A percentile compares a stretch with the other conserved stretches of the same genome.
phyloP scores from a whole-genome alignment of 768 basidiomycete species.

The Hortiboletus campestris region DNA sequence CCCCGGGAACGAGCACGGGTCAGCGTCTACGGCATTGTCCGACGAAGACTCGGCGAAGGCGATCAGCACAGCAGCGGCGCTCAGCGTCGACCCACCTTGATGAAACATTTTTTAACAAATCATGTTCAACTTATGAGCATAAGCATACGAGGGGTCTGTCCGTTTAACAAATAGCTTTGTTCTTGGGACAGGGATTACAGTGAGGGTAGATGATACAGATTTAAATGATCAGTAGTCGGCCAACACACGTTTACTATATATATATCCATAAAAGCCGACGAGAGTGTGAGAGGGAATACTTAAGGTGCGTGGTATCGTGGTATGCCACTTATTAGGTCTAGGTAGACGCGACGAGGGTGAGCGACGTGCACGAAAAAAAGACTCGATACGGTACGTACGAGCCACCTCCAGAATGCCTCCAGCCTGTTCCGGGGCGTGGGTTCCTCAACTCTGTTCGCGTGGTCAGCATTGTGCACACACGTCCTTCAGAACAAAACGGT shows the following conservation, averaged over 20 bases:
- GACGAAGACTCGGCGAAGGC: conserved; percentile 19
- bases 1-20: background rate
- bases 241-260: background rate
- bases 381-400: conserved; percentile 13
- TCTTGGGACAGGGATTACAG: background rate
- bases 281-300: background rate
- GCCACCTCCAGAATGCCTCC: conserved; percentile 30
- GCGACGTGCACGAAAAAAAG: background rate
- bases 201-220: background rate
- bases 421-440: conserved; percentile 25
- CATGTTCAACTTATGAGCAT: background rate
- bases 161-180: too few relatives aligned
- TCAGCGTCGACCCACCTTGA: too few relatives aligned
- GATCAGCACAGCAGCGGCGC: too few relatives aligned
- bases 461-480: background rate
- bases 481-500: background rate
- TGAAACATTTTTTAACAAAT: too few relatives aligned
- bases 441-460: conserved; percentile 23
- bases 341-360: background rate
- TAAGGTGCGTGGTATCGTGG: background rate
- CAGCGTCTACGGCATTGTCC: too few relatives aligned
- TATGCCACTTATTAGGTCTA: conserved; percentile 7
- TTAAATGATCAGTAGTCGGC: too few relatives aligned
- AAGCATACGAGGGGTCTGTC: too few relatives aligned
- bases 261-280: background rate